phyloP scores from a whole-genome alignment of 352 stramenopile genomes.

The Pilasporangium apinafurcum region DNA sequence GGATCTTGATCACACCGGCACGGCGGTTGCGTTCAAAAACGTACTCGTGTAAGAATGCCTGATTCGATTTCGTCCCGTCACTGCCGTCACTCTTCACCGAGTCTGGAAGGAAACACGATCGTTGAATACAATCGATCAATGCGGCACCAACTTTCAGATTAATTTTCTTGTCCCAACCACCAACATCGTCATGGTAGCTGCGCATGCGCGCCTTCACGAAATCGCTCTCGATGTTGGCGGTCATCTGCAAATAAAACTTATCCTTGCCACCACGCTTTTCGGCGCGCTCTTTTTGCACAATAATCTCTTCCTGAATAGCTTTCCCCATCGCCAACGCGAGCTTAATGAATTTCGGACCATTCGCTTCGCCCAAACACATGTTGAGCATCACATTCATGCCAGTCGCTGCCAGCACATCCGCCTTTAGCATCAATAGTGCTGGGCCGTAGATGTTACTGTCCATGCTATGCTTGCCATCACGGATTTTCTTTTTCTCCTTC shows the following conservation, averaged over 20 bases:
- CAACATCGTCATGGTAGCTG: slow-evolving; percentile 63
- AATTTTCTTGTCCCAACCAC: slow-evolving; percentile 82
- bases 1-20: slow-evolving; percentile 72
- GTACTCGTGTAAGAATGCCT: slow-evolving; percentile 71
- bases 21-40: slow-evolving; percentile 77
- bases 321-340: slow-evolving; percentile 69
- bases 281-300: slow-evolving; percentile 35
- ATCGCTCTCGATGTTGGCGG: slow-evolving; percentile 19
- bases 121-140: slow-evolving; percentile 73
- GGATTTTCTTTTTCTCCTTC: slow-evolving; percentile 47
- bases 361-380: slow-evolving; percentile 51
- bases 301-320: slow-evolving; percentile 71
- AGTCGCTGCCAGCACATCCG: slow-evolving; percentile 47
- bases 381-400: slow-evolving; percentile 73
- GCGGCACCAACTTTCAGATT: slow-evolving; percentile 88
- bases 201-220: slow-evolving; percentile 37
- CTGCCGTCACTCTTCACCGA: slow-evolving; percentile 11
- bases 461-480: slow-evolving; percentile 39
- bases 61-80: slow-evolving; percentile 26
- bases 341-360: slow-evolving; percentile 80
- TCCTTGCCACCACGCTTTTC: slow-evolving; percentile 19
- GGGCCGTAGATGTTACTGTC: slow-evolving; percentile 75
- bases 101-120: slow-evolving; percentile 67
- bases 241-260: slow-evolving; percentile 22
- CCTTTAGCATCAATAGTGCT: slow-evolving; percentile 48